phyloP scores from a whole-genome alignment of 495 filamentous ascomycete species.

The Sphaerosporella brunnea region DNA sequence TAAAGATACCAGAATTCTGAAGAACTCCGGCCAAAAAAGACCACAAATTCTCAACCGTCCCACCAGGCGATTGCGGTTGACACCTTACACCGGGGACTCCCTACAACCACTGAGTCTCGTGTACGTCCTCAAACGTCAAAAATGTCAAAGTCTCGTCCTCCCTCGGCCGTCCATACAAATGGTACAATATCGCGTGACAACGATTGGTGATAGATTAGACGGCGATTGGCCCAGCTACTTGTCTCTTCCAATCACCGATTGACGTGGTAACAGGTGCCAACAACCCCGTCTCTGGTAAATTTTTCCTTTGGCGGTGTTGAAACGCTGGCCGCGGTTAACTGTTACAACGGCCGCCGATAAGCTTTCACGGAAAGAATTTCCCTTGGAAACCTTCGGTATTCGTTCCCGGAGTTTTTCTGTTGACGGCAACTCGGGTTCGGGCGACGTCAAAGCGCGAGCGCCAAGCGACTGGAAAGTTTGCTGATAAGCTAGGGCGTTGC shows the following conservation, averaged over 20 bases:
- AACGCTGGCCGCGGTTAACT: background rate
- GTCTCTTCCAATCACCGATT: background rate
- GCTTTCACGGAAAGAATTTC: conserved; percentile 1
- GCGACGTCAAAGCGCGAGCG: conserved; percentile 2
- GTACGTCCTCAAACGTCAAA: background rate
- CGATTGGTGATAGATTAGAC: background rate
- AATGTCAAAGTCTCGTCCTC: background rate
- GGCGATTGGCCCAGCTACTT: background rate
- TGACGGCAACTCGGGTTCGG: background rate
- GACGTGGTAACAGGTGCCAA: background rate
- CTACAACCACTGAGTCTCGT: background rate
- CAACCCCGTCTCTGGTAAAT: conserved; percentile 1
- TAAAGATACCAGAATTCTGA: background rate
- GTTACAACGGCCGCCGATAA: background rate
- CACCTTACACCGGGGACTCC: background rate
- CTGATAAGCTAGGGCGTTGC: conserved; percentile 2
- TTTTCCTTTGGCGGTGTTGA: background rate
- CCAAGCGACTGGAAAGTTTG: conserved; percentile 5
- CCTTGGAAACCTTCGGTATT: background rate
- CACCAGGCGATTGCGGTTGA: background rate
- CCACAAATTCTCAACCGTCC: background rate
- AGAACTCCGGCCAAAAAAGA: background rate
- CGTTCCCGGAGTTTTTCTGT: background rate
- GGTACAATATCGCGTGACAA: background rate
- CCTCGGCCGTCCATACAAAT: conserved; percentile 2